Percentiles rank a stretch among this genome's conserved stretches.
Evolutionary conservation across 805 yeast species (phyloP).

Genomic region (Wickerhamomyces pijperi): DNA sequence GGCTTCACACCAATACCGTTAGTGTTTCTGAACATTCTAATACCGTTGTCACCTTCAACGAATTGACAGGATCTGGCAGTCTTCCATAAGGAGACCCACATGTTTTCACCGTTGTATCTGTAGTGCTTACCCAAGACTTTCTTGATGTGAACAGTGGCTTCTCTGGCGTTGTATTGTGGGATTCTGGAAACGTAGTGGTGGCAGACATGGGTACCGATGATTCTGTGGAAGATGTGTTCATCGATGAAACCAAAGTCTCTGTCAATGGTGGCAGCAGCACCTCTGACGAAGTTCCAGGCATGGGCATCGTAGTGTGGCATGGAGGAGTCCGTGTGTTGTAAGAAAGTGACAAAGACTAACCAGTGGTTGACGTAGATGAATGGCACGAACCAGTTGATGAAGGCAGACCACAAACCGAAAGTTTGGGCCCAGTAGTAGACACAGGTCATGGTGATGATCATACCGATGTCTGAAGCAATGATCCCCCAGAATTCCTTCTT

Average conservation of each 20-base stretch:
- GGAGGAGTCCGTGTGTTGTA: slow-evolving; percentile 51
- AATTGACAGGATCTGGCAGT: slow-evolving; percentile 55
- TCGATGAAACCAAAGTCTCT: slow-evolving; percentile 52
- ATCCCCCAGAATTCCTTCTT: slow-evolving; percentile 43
- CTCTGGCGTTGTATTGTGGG: slow-evolving; percentile 79
- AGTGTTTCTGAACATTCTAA: slow-evolving; percentile 54
- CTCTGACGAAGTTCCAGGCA: slow-evolving; percentile 56
- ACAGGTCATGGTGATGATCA: slow-evolving; percentile 29
- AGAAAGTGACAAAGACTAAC: slow-evolving; percentile 52
- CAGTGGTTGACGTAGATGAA: slow-evolving; percentile 53
- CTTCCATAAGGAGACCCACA: slow-evolving; percentile 50
- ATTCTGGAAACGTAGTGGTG: slow-evolving; percentile 80
- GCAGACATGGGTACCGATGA: slow-evolving; percentile 82
- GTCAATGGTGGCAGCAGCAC: slow-evolving; percentile 58
- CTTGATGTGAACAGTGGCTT: slow-evolving; percentile 67
- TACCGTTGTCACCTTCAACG: slow-evolving; percentile 59
- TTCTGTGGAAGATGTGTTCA: slow-evolving; percentile 72
- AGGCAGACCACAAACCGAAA: slow-evolving; percentile 38
- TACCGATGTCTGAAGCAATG: slow-evolving; percentile 45
- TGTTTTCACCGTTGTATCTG: slow-evolving; percentile 44
- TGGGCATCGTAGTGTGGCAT: slow-evolving; percentile 47
- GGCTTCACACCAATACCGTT: slow-evolving; percentile 33
- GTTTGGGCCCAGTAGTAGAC: slow-evolving; percentile 41
- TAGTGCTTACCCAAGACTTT: slow-evolving; percentile 81
- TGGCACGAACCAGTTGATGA: slow-evolving; percentile 47